phyloP scores from a whole-genome alignment of 129 eudicot genomes.

The carrot (Daucus carota) region DNA sequence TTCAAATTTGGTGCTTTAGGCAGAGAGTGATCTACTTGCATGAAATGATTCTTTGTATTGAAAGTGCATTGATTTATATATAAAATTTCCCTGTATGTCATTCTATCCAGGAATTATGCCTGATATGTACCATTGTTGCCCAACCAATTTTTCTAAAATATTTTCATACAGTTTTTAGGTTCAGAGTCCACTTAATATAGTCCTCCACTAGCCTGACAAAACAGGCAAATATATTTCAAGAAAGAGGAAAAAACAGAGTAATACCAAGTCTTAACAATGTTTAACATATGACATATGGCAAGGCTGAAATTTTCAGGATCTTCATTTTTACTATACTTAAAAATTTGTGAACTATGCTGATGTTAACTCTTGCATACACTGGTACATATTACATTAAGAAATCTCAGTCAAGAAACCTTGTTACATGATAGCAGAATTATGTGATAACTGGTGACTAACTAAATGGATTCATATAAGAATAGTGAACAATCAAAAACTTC shows the following conservation, averaged over 20 bases:
- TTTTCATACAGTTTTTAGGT: neutral
- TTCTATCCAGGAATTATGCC: neutral
- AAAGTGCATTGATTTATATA: neutral
- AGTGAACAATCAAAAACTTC: neutral
- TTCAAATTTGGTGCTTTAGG: neutral
- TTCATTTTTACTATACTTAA: neutral
- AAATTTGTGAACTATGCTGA: neutral
- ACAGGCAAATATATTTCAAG: neutral
- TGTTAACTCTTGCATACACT: neutral
- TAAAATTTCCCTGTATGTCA: neutral
- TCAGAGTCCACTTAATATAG: neutral
- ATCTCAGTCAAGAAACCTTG: neutral
- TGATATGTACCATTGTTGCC: neutral
- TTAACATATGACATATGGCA: too few relatives aligned
- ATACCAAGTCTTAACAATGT: neutral
- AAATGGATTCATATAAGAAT: neutral
- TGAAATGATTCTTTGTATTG: constrained; percentile 2
- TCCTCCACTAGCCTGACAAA: neutral
- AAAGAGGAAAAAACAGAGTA: too few relatives aligned
- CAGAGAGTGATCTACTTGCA: neutral
- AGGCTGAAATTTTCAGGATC: neutral
- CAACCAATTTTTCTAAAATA: too few relatives aligned
- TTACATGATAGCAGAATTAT: neutral
- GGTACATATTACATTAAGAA: too few relatives aligned
- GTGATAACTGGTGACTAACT: neutral